These are phyloP conservation scores for Aspergillus ochraceus DNA, from an alignment of 2,329 filamentous ascomycete species.

Conservation along the genomic window DNA sequence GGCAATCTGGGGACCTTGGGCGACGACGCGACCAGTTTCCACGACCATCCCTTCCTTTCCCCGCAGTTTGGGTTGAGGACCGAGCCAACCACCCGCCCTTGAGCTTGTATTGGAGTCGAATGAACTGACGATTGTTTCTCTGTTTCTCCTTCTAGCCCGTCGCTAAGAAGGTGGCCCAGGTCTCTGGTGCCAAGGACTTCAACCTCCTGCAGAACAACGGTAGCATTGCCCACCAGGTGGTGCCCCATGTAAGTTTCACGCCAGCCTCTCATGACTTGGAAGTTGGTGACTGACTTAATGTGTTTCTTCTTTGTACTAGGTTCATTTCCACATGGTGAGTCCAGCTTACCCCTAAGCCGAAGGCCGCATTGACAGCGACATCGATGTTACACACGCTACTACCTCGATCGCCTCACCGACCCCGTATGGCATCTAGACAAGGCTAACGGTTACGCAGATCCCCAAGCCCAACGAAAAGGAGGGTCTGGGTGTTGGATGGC, in stretches of 20 bases:
- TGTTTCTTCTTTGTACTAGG: slow-evolving; percentile 48
- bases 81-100: background rate
- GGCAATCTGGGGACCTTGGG: slow-evolving; percentile 26
- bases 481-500: slow-evolving; percentile 80
- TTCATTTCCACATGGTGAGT: slow-evolving; percentile 89
- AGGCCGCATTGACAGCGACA: background rate
- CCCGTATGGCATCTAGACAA: background rate
- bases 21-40: background rate
- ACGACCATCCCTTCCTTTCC: background rate
- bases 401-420: background rate
- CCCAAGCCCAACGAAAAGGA: slow-evolving; percentile 86
- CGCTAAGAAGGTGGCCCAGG: slow-evolving; percentile 80
- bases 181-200: slow-evolving; percentile 75
- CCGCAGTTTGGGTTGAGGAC: background rate
- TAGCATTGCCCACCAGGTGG: slow-evolving; percentile 82
- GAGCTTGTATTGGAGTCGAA: background rate
- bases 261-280: background rate
- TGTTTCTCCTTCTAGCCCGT: slow-evolving; percentile 57
- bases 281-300: slow-evolving; percentile 3
- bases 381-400: background rate
- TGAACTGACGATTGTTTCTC: slow-evolving; percentile 5
- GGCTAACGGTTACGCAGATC: slow-evolving; percentile 58
- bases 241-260: slow-evolving; percentile 72
- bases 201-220: slow-evolving; percentile 98
- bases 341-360: background rate